A percentile compares a stretch with the other conserved stretches of the same genome.
These are phyloP conservation scores for Populus ilicifolia DNA, from an alignment of 345 rosid genomes.

Conservation along the genomic window DNA sequence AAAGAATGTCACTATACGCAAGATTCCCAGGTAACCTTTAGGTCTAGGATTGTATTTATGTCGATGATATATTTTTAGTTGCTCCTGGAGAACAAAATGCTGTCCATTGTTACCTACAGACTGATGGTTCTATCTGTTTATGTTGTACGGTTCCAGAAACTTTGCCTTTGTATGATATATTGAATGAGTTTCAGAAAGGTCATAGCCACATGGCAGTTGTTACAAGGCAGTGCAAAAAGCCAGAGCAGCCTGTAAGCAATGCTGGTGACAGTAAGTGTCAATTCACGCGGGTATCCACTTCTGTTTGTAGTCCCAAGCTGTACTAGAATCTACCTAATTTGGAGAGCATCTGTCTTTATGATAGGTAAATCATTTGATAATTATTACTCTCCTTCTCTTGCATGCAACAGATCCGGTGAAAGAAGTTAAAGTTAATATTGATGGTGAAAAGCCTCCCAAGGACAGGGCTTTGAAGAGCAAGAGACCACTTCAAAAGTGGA, in stretches of 20 bases:
- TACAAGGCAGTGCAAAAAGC: slow-evolving; percentile 48
- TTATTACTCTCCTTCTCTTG: slow-evolving; percentile 1
- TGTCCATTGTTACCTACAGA: neutral
- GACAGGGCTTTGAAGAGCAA: slow-evolving; percentile 51
- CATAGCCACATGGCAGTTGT: slow-evolving; percentile 99
- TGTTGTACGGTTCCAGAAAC: slow-evolving; percentile 63
- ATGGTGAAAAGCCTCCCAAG: slow-evolving; percentile 41
- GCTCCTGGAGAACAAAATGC: neutral
- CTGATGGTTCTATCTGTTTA: slow-evolving; percentile 4
- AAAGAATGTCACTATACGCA: slow-evolving; percentile 79
- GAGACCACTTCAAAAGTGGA: slow-evolving; percentile 73
- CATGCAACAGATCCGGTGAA: slow-evolving; percentile 36
- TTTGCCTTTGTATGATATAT: slow-evolving; percentile 85
- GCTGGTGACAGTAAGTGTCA: slow-evolving; percentile 35
- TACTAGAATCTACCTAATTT: neutral
- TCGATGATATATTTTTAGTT: neutral
- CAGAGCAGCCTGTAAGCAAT: slow-evolving; percentile 19
- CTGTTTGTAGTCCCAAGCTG: neutral
- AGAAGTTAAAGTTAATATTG: slow-evolving; percentile 59
- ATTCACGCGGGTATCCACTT: neutral
- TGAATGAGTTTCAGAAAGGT: slow-evolving; percentile 98
- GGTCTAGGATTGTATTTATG: neutral
- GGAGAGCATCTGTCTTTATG: neutral
- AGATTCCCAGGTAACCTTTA: slow-evolving; percentile 68
- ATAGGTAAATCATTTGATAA: neutral